These are phyloP conservation scores for Podila horticola DNA, from an alignment of 192 early-diverging fungal species.

Conservation along the genomic window DNA sequence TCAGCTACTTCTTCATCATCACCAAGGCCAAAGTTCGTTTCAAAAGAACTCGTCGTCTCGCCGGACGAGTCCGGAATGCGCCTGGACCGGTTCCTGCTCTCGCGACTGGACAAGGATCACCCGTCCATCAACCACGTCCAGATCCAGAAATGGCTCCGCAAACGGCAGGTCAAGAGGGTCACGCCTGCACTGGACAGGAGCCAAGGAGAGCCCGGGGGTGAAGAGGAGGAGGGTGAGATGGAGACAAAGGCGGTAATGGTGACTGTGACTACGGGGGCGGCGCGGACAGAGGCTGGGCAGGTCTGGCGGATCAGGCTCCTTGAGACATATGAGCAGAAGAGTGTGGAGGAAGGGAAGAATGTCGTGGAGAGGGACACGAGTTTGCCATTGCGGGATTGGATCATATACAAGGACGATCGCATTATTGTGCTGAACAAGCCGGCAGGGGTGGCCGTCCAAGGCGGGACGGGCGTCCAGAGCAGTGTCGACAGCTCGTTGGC, in stretches of 20 bases:
- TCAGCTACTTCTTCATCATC: too few relatives aligned
- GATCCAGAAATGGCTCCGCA: conserved; percentile 26
- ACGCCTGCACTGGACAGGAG: neutral
- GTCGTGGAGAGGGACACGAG: neutral
- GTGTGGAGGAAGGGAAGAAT: too few relatives aligned
- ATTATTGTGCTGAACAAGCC: conserved; percentile 30
- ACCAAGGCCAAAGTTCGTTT: neutral
- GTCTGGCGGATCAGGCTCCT: conserved; percentile 14
- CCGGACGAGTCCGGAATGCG: conserved; percentile 38
- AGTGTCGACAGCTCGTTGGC: conserved; percentile 21
- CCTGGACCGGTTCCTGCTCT: conserved; percentile 25
- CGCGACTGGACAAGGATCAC: conserved; percentile 8
- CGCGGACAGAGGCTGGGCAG: conserved; percentile 18
- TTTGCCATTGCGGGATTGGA: conserved; percentile 26
- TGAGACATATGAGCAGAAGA: too few relatives aligned
- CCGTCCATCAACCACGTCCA: conserved; percentile 2
- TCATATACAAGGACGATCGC: conserved; percentile 26
- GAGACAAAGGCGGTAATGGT: neutral
- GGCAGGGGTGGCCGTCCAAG: conserved; percentile 23
- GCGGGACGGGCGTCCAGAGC: conserved; percentile 11
- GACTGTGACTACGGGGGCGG: neutral
- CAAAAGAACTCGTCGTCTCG: conserved; percentile 16
- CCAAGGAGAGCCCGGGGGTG: neutral
- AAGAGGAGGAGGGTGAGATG: neutral
- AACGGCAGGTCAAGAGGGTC: conserved; percentile 16